A percentile compares a stretch with the other conserved stretches of the same genome.
phyloP scores from a whole-genome alignment of 441 rosid species.

The Eugenia klotzschiana region DNA sequence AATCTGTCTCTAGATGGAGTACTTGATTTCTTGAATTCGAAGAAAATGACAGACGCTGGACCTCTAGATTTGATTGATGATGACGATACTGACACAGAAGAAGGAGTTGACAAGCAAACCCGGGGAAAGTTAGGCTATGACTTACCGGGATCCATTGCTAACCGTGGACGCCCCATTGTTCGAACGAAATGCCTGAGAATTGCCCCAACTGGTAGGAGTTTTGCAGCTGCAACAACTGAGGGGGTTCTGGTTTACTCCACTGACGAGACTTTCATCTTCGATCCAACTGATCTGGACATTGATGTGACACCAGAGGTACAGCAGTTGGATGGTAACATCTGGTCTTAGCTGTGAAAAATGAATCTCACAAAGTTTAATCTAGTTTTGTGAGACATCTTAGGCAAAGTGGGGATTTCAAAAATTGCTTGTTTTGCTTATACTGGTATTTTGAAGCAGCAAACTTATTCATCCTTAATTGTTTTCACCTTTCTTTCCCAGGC shows the following conservation, averaged over 20 bases:
- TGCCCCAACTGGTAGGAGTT: constrained; percentile 87
- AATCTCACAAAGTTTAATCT: background rate
- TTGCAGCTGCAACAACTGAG: constrained; percentile 88
- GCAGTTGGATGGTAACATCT: background rate
- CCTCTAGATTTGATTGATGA: constrained; percentile 88
- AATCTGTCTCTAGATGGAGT: constrained; percentile 87
- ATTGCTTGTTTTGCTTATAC: background rate
- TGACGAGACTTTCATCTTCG: constrained; percentile 83
- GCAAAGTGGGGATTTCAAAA: background rate
- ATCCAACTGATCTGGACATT: constrained; percentile 94
- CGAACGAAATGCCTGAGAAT: constrained; percentile 72
- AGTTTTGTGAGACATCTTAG: background rate
- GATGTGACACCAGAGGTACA: constrained; percentile 93
- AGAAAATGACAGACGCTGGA: constrained; percentile 93
- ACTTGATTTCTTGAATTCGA: constrained; percentile 82
- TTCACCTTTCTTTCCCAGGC: constrained; percentile 33
- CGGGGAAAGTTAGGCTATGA: constrained; percentile 62
- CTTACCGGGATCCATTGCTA: constrained; percentile 81
- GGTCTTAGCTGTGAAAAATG: background rate
- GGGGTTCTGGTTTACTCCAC: constrained; percentile 83
- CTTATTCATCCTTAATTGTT: background rate
- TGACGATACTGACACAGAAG: constrained; percentile 68
- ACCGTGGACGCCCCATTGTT: constrained; percentile 66
- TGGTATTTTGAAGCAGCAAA: background rate
- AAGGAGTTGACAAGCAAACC: constrained; percentile 70